Conservation (phyloP, 352 stramenopile genomes). For the Pythium aphanidermatum region DNA sequence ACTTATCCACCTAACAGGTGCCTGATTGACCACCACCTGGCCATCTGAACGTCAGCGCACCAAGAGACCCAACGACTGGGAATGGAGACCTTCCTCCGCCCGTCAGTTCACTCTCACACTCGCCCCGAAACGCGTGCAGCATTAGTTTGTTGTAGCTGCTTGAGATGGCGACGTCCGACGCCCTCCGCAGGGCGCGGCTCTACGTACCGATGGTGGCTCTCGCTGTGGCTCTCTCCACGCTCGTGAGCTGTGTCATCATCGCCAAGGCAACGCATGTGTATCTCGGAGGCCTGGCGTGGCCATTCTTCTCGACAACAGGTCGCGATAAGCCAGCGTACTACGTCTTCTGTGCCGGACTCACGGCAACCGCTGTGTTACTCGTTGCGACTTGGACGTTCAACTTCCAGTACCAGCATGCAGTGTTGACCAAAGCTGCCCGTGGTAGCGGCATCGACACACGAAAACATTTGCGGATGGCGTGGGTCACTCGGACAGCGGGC, state of each 20-base stretch:
- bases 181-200: neutral
- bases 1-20: too few relatives aligned
- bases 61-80: too few relatives aligned
- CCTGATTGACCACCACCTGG: too few relatives aligned
- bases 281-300: slow-evolving; percentile 45
- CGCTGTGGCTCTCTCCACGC: slow-evolving; percentile 32
- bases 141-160: too few relatives aligned
- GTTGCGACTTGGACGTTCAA: slow-evolving; percentile 48
- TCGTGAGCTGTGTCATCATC: slow-evolving; percentile 52
- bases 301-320: slow-evolving; percentile 59
- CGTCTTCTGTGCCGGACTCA: slow-evolving; percentile 48
- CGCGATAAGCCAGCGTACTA: slow-evolving; percentile 56
- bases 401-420: slow-evolving; percentile 34
- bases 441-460: slow-evolving; percentile 13
- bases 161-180: slow-evolving; percentile 8
- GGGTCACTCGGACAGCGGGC: slow-evolving; percentile 24
- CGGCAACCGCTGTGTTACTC: slow-evolving; percentile 33
- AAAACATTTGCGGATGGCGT: slow-evolving; percentile 17
- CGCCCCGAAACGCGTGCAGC: too few relatives aligned
- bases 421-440: slow-evolving; percentile 16
- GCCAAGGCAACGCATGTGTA: slow-evolving; percentile 48
- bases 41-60: too few relatives aligned
- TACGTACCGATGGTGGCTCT: slow-evolving; percentile 32
- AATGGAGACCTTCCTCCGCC: too few relatives aligned
- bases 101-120: too few relatives aligned